Conservation (phyloP, 176 grass and related monocot genomes). For the Panicum miliaceum region DNA sequence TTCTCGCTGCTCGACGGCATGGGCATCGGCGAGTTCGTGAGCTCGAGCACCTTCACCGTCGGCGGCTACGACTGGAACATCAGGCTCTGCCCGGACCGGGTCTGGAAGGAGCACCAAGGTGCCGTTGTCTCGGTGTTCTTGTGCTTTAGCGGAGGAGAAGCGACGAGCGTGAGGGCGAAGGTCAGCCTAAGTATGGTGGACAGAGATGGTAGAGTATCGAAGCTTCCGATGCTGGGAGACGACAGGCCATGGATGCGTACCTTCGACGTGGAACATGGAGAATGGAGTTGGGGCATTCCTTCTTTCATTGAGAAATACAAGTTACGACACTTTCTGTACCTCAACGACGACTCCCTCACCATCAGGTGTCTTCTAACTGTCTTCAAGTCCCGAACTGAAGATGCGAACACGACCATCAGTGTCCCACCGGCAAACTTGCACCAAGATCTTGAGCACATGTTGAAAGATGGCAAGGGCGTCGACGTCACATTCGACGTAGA, state of each 20-base stretch:
- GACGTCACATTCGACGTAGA: conserved; percentile 27
- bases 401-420: too few relatives aligned
- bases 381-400: background rate
- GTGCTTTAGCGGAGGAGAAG: conserved; percentile 3
- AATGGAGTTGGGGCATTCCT: accelerated
- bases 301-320: background rate
- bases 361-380: background rate
- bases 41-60: conserved; percentile 45
- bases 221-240: too few relatives aligned
- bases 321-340: background rate
- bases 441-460: background rate
- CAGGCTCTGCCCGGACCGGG: conserved; percentile 35
- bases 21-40: conserved; percentile 35
- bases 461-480: background rate
- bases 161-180: background rate
- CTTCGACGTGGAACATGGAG: background rate
- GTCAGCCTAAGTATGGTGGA: conserved; percentile 31
- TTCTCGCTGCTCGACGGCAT: conserved; percentile 47
- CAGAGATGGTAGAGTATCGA: background rate
- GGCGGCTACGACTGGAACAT: conserved; percentile 48
- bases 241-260: background rate
- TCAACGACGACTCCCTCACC: background rate
- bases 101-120: background rate
- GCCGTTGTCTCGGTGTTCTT: conserved; percentile 29
- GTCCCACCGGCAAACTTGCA: background rate